phyloP scores from a whole-genome alignment of 306 rosid species.

The Carpinus fangiana region DNA sequence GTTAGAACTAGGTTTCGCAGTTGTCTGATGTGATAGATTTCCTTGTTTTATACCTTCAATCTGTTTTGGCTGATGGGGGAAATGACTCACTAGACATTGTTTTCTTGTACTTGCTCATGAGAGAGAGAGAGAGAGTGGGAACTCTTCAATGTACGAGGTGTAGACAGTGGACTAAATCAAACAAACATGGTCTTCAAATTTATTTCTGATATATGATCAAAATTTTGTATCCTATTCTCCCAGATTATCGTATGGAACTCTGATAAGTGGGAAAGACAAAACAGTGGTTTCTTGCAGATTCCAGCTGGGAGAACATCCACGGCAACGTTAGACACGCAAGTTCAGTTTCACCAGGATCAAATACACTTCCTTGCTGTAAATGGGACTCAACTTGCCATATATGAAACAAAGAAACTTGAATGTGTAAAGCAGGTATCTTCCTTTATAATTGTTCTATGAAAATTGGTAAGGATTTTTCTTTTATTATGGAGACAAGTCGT shows the following conservation, averaged over 20 bases:
- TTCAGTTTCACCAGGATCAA: conserved; percentile 66
- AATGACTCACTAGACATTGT: not conserved
- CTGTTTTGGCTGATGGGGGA: not conserved
- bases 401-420: conserved; percentile 55
- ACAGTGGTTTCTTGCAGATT: conserved; percentile 50
- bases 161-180: not conserved
- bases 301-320: conserved; percentile 49
- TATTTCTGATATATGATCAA: not conserved
- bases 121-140: no score
- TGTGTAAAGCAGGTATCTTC: conserved; percentile 54
- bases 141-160: not conserved
- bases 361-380: conserved; percentile 55
- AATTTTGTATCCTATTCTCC: not conserved
- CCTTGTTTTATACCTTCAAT: not conserved
- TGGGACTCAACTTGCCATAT: conserved; percentile 57
- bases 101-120: not conserved
- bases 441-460: not conserved
- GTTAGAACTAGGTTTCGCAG: not conserved
- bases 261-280: conserved; percentile 67
- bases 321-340: conserved; percentile 54
- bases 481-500: not conserved
- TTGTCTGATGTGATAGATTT: not conserved
- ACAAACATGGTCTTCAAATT: not conserved
- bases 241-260: conserved; percentile 59
- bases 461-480: not conserved